Base-by-base conservation (phyloP, 2,329 filamentous ascomycete genomes). In the Neopestalotiopsis sp. region DNA sequence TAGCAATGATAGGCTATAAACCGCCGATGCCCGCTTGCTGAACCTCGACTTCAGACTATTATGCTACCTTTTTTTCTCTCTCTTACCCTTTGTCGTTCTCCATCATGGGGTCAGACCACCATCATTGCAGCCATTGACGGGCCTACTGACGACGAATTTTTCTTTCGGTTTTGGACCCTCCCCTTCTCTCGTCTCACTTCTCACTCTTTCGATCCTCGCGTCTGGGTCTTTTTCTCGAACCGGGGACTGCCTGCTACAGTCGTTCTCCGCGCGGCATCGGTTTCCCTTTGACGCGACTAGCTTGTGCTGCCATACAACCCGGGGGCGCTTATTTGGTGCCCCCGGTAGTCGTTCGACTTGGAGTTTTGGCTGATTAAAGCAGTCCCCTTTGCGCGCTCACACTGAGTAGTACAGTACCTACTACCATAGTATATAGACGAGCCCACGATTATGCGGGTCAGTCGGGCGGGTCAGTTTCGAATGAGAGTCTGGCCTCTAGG, bases 1-100 rank as follows among this genome's bases (percentile, higher is more conserved):
- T 58, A 56, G 59, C 69, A 70, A 66, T 63, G 65, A 70, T 65
- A 70, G 69, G 69, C 65, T 70, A 52, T 64, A 62, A 62, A 62
- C 59, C 32, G 32, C 32, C 32, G 32, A 30, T 42, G 59, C 45
- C 45, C 45, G n/a, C 66, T 65, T 61, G 45, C 65, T 68, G 49
- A 49, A 65, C 56, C 61, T 58, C 65, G 30, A 57, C 63, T 30
- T 49, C 28, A 20, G 45, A 52, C 45, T 52, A 52, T 52, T 52
- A 52, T 52, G 45, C 45, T 52, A 17, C 52, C 58, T 67, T 52
- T 42, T 42, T 32, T 57, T 56, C 57, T 57, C 56, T 24, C 40
- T 52, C 65, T 42, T 30, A 38, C 40, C 40, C 52, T 10, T 42
- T n/a, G 5, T 14, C 13, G 34, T 64, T 14, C 40, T 17, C 38